These are phyloP conservation scores for Wickerhamiella spandovensis DNA, from an alignment of 805 yeast species.

Conservation along the genomic window DNA sequence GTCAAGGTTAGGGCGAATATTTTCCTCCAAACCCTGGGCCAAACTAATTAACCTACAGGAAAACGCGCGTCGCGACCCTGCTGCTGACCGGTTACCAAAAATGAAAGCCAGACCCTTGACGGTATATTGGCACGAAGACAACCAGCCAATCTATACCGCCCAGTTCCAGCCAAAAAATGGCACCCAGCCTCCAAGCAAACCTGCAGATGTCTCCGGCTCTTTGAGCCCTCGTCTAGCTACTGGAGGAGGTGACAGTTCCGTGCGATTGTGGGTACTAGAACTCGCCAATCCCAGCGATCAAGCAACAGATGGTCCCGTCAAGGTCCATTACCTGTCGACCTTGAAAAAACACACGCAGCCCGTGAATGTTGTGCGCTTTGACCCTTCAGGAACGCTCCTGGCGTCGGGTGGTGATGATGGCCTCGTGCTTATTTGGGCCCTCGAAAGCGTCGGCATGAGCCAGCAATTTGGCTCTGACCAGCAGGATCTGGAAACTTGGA, in stretches of 20 bases:
- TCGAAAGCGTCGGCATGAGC: constrained; percentile 10
- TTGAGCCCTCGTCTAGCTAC: constrained; percentile 47
- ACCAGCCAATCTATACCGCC: constrained; percentile 29
- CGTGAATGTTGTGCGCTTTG: constrained; percentile 79
- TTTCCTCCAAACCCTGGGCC: no score
- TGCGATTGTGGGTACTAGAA: constrained; percentile 36
- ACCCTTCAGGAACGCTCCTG: constrained; percentile 49
- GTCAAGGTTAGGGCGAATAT: no score
- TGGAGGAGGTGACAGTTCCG: constrained; percentile 89
- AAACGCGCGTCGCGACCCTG: background rate
- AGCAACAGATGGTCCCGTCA: background rate
- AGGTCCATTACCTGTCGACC: constrained; percentile 65
- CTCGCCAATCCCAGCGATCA: constrained; percentile 11
- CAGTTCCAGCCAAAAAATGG: constrained; percentile 24
- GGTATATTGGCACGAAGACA: constrained; percentile 32
- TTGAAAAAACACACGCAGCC: constrained; percentile 86
- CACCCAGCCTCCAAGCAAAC: constrained; percentile 9
- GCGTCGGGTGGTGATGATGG: constrained; percentile 98
- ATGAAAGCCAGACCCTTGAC: constrained; percentile 27
- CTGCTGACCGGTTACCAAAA: background rate
- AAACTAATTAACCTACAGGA: background rate
- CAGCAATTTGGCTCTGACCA: constrained; percentile 36
- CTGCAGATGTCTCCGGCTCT: background rate
- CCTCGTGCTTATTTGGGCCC: constrained; percentile 65
- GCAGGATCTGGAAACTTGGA: constrained; percentile 56